These are phyloP conservation scores for Spathaspora girioi DNA, from an alignment of 805 yeast species.

Conservation along the genomic window DNA sequence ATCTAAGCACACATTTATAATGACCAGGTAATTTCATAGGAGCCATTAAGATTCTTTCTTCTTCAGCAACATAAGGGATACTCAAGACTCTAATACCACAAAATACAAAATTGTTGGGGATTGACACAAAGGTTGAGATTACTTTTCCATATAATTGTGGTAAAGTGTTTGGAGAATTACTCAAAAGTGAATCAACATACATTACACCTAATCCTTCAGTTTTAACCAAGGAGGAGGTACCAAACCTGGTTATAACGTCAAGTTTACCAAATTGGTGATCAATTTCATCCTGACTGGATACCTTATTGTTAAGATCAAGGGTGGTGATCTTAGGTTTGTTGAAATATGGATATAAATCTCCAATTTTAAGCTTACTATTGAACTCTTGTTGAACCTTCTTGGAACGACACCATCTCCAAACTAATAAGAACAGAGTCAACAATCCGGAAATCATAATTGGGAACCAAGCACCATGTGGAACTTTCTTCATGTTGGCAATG, in stretches of 20 bases:
- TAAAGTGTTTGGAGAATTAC: constrained; percentile 41
- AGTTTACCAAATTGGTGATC: background rate
- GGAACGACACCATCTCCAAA: constrained; percentile 49
- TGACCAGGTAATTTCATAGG: constrained; percentile 42
- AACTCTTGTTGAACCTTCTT: constrained; percentile 38
- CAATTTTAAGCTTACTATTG: constrained; percentile 25
- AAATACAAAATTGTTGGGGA: constrained; percentile 44
- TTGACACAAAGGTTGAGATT: constrained; percentile 36
- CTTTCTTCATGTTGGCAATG: constrained; percentile 47
- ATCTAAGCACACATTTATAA: constrained; percentile 45
- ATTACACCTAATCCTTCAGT: constrained; percentile 39
- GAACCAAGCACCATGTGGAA: constrained; percentile 62
- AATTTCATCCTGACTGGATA: background rate
- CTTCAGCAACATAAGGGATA: constrained; percentile 36
- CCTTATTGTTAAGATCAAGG: constrained; percentile 4
- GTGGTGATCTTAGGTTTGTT: constrained; percentile 1
- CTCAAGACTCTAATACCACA: constrained; percentile 40
- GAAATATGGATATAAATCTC: constrained; percentile 29
- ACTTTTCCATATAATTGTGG: constrained; percentile 39
- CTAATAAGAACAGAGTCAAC: constrained; percentile 30
- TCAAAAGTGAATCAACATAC: constrained; percentile 35
- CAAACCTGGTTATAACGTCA: constrained; percentile 15
- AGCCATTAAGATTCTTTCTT: constrained; percentile 39
- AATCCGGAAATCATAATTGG: constrained; percentile 46
- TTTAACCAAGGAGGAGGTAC: constrained; percentile 15